A percentile compares a stretch with the other conserved stretches of the same genome.
These are phyloP conservation scores for Coniochaeta sp. DNA, from an alignment of 2,329 filamentous ascomycete genomes.

Conservation along the genomic window DNA sequence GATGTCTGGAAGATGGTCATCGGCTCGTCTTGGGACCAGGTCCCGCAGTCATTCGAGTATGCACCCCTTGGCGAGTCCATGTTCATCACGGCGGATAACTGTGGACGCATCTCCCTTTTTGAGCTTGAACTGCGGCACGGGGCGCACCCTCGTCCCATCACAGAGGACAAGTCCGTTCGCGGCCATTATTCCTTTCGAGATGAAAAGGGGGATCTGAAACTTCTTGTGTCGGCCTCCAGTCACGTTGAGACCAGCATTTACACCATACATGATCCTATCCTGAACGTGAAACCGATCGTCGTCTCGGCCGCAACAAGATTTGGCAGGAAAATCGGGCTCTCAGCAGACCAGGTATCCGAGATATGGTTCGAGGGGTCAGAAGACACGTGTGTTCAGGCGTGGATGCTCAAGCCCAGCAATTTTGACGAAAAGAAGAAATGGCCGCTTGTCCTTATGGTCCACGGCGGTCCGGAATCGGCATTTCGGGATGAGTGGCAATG, in stretches of 20 bases:
- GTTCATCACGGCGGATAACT: conserved; percentile 23
- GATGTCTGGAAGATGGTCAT: conserved; percentile 20
- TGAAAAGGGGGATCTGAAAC: conserved; percentile 14
- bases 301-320: conserved; percentile 23
- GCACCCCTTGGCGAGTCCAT: conserved; percentile 22
- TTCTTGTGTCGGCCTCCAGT: conserved; percentile 28
- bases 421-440: conserved; percentile 28
- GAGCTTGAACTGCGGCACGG: conserved; percentile 22
- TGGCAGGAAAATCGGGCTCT: conserved; percentile 24
- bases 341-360: conserved; percentile 27
- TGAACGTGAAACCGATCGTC: conserved; percentile 12
- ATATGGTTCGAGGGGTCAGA: conserved; percentile 31
- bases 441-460: conserved; percentile 28
- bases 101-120: conserved; percentile 24
- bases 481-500: conserved; percentile 38
- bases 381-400: conserved; percentile 27
- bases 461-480: conserved; percentile 33
- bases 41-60: conserved; percentile 26
- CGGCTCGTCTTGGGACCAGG: conserved; percentile 17
- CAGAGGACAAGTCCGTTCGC: conserved; percentile 17
- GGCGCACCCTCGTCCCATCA: conserved; percentile 16
- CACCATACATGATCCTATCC: conserved; percentile 22
- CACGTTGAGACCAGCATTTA: conserved; percentile 30
- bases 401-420: conserved; percentile 27
- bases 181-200: conserved; percentile 19